Evolutionary conservation across 192 early-diverging fungal genomes (phyloP), one percentile per base, ranked within the genome.

Genomic region (Dissophora globulifera): DNA sequence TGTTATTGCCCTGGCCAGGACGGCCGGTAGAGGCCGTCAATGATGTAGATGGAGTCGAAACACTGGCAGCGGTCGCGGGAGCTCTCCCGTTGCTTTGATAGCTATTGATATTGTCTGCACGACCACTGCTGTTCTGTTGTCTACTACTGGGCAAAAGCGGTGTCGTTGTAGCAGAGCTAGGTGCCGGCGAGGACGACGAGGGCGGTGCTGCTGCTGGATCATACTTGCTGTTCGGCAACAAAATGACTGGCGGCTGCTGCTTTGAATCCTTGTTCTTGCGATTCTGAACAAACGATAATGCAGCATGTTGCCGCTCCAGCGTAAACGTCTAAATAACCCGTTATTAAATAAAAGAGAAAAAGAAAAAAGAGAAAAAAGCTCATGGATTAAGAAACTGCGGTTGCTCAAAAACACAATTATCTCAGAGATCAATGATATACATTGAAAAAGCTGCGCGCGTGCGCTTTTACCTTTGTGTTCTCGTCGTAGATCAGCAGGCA

Each of bases 401-500:
- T n/a, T n/a, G n/a, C n/a, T n/a, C n/a, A n/a, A n/a, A n/a, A n/a
- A n/a, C n/a, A n/a, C n/a, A n/a, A n/a, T n/a, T n/a, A n/a, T n/a
- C n/a, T n/a, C n/a, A n/a, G n/a, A n/a, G n/a, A n/a, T n/a, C n/a
- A n/a, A n/a, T n/a, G n/a, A n/a, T n/a, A n/a, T n/a, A n/a, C n/a
- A n/a, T n/a, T n/a, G n/a, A n/a, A n/a, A n/a, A n/a, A n/a, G n/a
- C n/a, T n/a, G n/a, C n/a, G n/a, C n/a, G n/a, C n/a, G n/a, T n/a
- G 13, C 6, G 13, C 35, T 10, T 25, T 58, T 59, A 76, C 72
- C 58, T 76, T 56, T 27, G 72, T 76, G 27, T 67, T 58, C 25
- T 76, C 72, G 26, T 76, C 72, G 55, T 62, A 76, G 31, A 76
- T 76, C 47, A 76, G 35, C 27, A 76, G 48, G 29, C 72, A 76